These are phyloP conservation scores for Dendrostoma leiphaemia DNA, from an alignment of 2,329 filamentous ascomycete genomes.

Conservation along the genomic window DNA sequence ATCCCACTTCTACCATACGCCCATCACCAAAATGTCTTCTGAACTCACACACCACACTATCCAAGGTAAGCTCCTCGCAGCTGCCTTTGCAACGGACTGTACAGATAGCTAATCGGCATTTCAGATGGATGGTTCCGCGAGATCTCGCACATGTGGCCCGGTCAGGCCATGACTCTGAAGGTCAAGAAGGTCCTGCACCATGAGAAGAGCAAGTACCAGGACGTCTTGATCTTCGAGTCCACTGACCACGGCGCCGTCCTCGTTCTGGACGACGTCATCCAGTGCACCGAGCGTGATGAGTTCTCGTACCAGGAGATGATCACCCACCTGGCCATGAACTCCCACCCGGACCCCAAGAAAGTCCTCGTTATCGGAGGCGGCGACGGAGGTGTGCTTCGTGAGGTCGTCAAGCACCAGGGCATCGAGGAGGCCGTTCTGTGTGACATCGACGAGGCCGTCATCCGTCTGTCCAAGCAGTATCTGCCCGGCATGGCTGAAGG, in stretches of 20 bases:
- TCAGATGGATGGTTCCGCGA: slow-evolving; percentile 99
- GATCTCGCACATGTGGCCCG: slow-evolving; percentile 97
- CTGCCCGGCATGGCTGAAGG: slow-evolving; percentile 91
- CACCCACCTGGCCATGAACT: slow-evolving; percentile 96
- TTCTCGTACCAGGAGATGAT: slow-evolving; percentile 99
- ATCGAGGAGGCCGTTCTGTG: slow-evolving; percentile 95
- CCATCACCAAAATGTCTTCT: slow-evolving; percentile 44
- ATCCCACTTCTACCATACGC: not conserved
- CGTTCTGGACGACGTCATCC: slow-evolving; percentile 98
- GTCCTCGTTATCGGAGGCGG: slow-evolving; percentile 97
- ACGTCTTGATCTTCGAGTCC: slow-evolving; percentile 98
- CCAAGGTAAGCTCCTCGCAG: slow-evolving; percentile 42
- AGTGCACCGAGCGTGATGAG: slow-evolving; percentile 97
- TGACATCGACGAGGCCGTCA: slow-evolving; percentile 99
- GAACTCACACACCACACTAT: slow-evolving; percentile 58
- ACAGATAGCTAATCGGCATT: slow-evolving; percentile 6
- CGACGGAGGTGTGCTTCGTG: slow-evolving; percentile 94
- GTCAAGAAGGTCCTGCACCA: slow-evolving; percentile 98
- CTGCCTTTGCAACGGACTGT: slow-evolving; percentile 14
- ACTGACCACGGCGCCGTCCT: slow-evolving; percentile 95
- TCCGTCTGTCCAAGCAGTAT: slow-evolving; percentile 97
- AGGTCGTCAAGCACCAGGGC: slow-evolving; percentile 98
- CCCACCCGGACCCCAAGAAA: slow-evolving; percentile 96
- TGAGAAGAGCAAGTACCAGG: slow-evolving; percentile 99
- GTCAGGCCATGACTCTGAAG: slow-evolving; percentile 96